Percentiles rank a stretch among this genome's conserved stretches.
Conservation (phyloP, 2,329 filamentous ascomycete species). For the Mollisiaceae sp. region DNA sequence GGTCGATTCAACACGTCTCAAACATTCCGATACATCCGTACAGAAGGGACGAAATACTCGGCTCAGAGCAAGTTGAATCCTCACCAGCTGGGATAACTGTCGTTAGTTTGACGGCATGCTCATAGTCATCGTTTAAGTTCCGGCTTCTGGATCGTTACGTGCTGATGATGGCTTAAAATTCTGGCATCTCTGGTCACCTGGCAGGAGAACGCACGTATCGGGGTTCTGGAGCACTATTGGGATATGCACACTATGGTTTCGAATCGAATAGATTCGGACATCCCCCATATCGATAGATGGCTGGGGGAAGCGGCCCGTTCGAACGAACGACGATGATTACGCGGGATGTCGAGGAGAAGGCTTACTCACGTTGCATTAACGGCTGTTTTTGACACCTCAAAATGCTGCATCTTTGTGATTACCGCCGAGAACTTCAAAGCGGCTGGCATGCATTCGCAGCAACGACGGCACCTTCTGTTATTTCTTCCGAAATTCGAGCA, state of each 20-base stretch:
- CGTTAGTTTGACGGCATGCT: too few species aligned
- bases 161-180: too few species aligned
- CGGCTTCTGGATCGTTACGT: too few species aligned
- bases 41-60: too few species aligned
- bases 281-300: neutral
- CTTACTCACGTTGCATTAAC: neutral
- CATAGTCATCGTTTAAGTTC: too few species aligned
- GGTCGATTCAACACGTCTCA: too few species aligned
- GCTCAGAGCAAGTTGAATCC: too few species aligned
- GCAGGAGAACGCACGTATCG: neutral
- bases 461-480: neutral
- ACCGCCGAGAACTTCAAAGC: neutral
- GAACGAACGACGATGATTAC: conserved; percentile 3
- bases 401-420: neutral
- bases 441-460: neutral
- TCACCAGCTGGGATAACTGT: too few species aligned
- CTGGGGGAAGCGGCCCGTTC: neutral
- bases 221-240: neutral
- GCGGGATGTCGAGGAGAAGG: neutral
- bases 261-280: neutral
- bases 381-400: neutral
- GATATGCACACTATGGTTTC: neutral
- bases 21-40: too few species aligned
- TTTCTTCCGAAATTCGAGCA: neutral
- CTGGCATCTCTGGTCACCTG: too few species aligned